These are phyloP conservation scores for Pseudoturritis turrita DNA, from an alignment of 345 rosid species.

Conservation along the genomic window DNA sequence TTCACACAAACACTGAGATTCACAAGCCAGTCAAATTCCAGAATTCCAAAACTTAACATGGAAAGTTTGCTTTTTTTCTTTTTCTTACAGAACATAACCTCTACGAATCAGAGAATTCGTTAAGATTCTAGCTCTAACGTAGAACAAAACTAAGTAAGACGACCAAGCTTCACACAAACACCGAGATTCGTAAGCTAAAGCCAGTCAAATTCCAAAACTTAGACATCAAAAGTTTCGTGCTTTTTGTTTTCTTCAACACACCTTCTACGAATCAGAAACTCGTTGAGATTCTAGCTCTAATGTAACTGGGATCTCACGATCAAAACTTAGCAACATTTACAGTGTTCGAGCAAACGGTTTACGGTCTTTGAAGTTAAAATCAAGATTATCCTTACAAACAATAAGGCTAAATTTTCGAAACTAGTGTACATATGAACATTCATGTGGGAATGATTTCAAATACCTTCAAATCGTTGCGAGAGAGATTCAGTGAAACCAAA, in stretches of 20 bases:
- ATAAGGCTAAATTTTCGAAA: not conserved
- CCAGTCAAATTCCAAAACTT: not conserved
- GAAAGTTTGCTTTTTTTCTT: not conserved
- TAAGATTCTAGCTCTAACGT: no score
- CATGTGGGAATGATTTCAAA: not conserved
- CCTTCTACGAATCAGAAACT: not conserved
- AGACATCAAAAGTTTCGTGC: not conserved
- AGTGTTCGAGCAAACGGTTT: not conserved
- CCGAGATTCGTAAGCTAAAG: not conserved
- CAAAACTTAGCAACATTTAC: not conserved
- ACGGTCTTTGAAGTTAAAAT: not conserved
- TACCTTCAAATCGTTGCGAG: conserved; percentile 77
- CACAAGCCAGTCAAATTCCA: not conserved
- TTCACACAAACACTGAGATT: not conserved
- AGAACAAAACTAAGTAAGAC: no score
- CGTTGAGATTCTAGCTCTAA: not conserved
- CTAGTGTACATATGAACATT: not conserved
- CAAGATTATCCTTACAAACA: not conserved
- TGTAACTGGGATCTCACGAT: not conserved
- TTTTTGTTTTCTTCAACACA: not conserved
- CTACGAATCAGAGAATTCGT: not conserved
- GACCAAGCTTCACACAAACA: not conserved
- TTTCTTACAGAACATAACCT: not conserved
- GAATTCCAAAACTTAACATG: no score
- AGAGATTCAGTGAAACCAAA: conserved; percentile 58